phyloP scores from a whole-genome alignment of 768 basidiomycete species.

The Boletus tylopilopsis region DNA sequence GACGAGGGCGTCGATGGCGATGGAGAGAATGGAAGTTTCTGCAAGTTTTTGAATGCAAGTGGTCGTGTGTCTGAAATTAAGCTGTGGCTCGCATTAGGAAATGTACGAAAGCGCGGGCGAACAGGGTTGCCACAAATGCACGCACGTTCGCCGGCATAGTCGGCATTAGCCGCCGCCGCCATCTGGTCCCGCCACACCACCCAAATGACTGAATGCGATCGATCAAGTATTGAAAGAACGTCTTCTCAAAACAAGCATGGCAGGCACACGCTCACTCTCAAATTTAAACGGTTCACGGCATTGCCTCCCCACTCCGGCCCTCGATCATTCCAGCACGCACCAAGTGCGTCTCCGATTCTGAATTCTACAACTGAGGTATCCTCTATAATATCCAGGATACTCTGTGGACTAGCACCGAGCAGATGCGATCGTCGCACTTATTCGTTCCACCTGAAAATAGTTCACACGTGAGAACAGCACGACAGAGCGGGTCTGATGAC shows the following conservation, averaged over 20 bases:
- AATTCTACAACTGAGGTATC: background rate
- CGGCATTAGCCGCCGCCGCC: slow-evolving; percentile 15
- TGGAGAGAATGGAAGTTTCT: slow-evolving; percentile 13
- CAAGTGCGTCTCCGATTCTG: background rate
- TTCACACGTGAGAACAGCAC: slow-evolving; percentile 18
- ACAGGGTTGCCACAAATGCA: slow-evolving; percentile 21
- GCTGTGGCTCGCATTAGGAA: slow-evolving; percentile 18
- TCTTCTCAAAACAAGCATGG: slow-evolving; percentile 8
- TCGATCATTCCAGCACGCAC: slow-evolving; percentile 1
- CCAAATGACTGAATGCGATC: slow-evolving; percentile 25
- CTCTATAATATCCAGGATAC: slow-evolving; percentile 7
- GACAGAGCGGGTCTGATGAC: slow-evolving; percentile 31
- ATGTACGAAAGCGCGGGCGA: slow-evolving; percentile 24
- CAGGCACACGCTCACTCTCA: slow-evolving; percentile 14
- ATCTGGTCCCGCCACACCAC: slow-evolving; percentile 2
- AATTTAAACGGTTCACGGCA: slow-evolving; percentile 31
- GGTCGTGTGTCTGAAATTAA: slow-evolving; percentile 40
- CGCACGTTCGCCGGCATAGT: slow-evolving; percentile 38
- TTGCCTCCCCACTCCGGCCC: slow-evolving; percentile 6
- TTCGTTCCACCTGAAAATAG: slow-evolving; percentile 68
- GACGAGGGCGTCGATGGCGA: slow-evolving; percentile 4
- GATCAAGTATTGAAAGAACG: slow-evolving; percentile 6
- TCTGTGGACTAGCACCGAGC: slow-evolving; percentile 1
- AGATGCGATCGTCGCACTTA: slow-evolving; percentile 34
- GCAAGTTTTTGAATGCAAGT: slow-evolving; percentile 24